Base-by-base conservation (phyloP, 768 basidiomycete species). In the Tricholoma saponaceum region DNA sequence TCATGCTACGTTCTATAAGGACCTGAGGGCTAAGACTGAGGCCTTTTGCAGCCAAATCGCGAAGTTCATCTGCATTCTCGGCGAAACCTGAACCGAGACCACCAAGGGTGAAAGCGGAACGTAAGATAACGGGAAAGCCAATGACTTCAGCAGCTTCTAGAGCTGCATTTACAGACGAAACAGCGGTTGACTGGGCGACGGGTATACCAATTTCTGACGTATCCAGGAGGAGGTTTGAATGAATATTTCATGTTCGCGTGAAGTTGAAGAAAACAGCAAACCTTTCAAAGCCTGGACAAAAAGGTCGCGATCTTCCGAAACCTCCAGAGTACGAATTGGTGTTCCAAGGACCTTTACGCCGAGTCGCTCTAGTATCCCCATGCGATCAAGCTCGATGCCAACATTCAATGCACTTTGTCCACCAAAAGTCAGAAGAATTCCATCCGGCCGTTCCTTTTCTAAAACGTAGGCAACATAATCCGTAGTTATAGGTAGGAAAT, bases 391-490 rank as follows among this genome's bases (percentile, higher is more conserved):
- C 66, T 87, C 89, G 64, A 99, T 95, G 61, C 97, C 97, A 58
- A 98, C 97, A 68, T 99, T 99, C 60, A 99, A 79, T 3, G 97
- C 97, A 62, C 92, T 94, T 72, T 98, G 97, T 18, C 97, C 97
- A 72, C 97, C 97, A 64, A 99, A 98, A 10, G 97, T 98, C 58
- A 99, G 85, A 33, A 99, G 79, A 63, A 99, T 91, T 60, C 97
- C 97, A 69, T 98, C 97, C 0, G 97, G 97, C 8, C 95, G 83
- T 76, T 98, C 97, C 76, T 96, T 97, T 78, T 99, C 97, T 70
- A 98, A 79, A 25, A 99, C 94, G 68, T 98, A 98, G 60, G 97
- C 96, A 61, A 99, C 97, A 72, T 98, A 98, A 72, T 98, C 97
- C 52, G 92, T 76, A 0, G 97, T 98, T 66, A 99, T 85, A 49